Base-by-base conservation (phyloP, 192 early-diverging fungal genomes). In the Podila minutissima region DNA sequence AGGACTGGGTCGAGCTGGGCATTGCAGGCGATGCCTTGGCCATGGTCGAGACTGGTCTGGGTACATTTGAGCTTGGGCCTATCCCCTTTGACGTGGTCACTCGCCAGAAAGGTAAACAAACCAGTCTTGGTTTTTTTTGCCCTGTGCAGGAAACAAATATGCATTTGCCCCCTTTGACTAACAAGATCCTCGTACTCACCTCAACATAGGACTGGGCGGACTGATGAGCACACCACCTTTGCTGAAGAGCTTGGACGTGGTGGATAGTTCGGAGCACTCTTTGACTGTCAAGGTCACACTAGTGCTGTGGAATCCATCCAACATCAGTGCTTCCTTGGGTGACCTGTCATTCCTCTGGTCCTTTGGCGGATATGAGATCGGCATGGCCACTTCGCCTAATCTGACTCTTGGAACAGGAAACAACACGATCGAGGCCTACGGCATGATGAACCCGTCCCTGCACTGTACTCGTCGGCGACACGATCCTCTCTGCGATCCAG, bases 61-160 rank as follows among this genome's bases (percentile, higher is more conserved):
- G 77, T 5, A 81, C 51, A 1, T 81, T 81, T 65, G 77, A 81
- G 62, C 66, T 81, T 24, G 77, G 77, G 12, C 77, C 77, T 1
- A 81, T 81, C 10, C 35, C 66, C 19, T 81, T 81, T 46, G 67
- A 81, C 15, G 77, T 81, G 19, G 29, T 68, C 15, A 73, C 67
- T 11, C 61, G 22, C 7, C 77, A 81, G 62, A 62, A 60, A 66
- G 77, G 77, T 73, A 64, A 68, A n/a, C 26, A n/a, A 59, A 10
- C 41, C 9, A 15, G 26, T 46, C 41, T 46, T 37, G 35, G 35
- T 37, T 37, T 37, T 37, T 37, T 37, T 22, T 22, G 24, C 20
- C 63, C 9, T 24, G 19, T 37, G 50, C 11, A 66, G 48, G n/a
- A 49, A 22, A 17, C 32, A 67, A 37, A 33, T 8, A 26, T 37